Evolutionary conservation across 164 flowering plant species (phyloP), one percentile per base, ranked within the genome.

Genomic region (Santalum album): DNA sequence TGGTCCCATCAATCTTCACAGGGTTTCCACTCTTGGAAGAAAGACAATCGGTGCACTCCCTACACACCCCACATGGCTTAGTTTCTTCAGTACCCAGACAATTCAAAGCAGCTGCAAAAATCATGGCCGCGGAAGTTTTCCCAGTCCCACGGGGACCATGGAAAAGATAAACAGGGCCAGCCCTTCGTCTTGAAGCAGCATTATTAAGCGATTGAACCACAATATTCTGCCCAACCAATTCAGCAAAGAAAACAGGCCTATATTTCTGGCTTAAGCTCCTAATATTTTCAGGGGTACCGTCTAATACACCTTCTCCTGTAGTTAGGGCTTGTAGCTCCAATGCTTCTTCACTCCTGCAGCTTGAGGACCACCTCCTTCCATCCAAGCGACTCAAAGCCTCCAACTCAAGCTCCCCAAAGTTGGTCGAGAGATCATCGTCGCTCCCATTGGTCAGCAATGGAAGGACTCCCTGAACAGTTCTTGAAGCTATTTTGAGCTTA

Each of bases 141-240:
- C 99, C 99, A 25, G 95, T 87, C 12, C 99, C 99, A n/a, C 95
- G 81, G 16, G 99, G 92, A 53, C 99, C 99, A 61, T 94, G 96
- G 64, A 94, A 90, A 55, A 94, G 90, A 75, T 94, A 90, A 16
- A 83, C 74, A 18, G 96, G 92, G 25, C 92, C 91, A 66, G 90
- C 72, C 59, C 87, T 76, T 61, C 78, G 77, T 68, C 81, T 87
- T 40, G 75, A 58, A 44, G 84, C 56, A 26, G 97, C 81, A 70
- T 80, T 90, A 14, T 38, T 51, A 26, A 94, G 87, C 14, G 97
- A 90, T 29, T 83, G 95, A 26, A 85, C 87, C 34, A 87, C 97
- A 60, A 87, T 79, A 57, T 69, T 81, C 71, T 89, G 99, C 34
- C 97, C 99, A 60, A 90, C 68, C 63, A 94, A 43, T 54, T 89